Evolutionary conservation across 768 basidiomycete species (phyloP).

Genomic region (Phanerochaete sordida): DNA sequence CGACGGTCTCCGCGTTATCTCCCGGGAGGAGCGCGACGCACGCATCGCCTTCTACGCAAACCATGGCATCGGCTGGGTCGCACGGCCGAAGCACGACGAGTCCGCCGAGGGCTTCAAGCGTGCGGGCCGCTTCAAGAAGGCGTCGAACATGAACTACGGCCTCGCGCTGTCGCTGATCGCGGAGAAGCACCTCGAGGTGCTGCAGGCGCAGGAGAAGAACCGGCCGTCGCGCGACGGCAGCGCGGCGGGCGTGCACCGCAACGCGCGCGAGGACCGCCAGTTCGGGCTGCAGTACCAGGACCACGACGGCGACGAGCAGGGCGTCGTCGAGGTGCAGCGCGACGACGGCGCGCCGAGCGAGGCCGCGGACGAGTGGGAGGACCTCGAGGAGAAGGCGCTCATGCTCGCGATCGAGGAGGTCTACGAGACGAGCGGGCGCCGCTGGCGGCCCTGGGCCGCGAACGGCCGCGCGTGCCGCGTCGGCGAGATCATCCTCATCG

Average conservation of each 20-base stretch:
- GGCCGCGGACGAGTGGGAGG: constrained; percentile 25
- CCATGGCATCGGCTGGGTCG: constrained; percentile 58
- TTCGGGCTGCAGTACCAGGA: constrained; percentile 69
- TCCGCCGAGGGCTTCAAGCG: constrained; percentile 41
- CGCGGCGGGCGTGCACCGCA: neutral
- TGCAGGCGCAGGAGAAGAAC: constrained; percentile 23
- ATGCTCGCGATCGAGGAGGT: constrained; percentile 51
- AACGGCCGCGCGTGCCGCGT: constrained; percentile 41
- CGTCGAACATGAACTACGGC: constrained; percentile 49
- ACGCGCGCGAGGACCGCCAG: constrained; percentile 32
- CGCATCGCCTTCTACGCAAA: constrained; percentile 52
- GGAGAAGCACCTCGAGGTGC: constrained; percentile 31
- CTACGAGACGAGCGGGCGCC: constrained; percentile 31
- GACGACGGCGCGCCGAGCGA: constrained; percentile 2
- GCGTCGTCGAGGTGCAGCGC: constrained; percentile 24
- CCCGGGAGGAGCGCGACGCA: constrained; percentile 38
- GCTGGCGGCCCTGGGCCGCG: constrained; percentile 29
- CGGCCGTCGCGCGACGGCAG: constrained; percentile 12
- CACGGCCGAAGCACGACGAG: constrained; percentile 50
- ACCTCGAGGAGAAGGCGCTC: constrained; percentile 47
- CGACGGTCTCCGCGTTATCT: constrained; percentile 54
- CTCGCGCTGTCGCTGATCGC: constrained; percentile 29
- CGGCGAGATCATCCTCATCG: constrained; percentile 43
- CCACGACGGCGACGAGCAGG: constrained; percentile 57
- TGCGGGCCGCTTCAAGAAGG: constrained; percentile 49